These are phyloP conservation scores for Talaromyces sp. DNA, from an alignment of 2,329 filamentous ascomycete species.

Conservation along the genomic window DNA sequence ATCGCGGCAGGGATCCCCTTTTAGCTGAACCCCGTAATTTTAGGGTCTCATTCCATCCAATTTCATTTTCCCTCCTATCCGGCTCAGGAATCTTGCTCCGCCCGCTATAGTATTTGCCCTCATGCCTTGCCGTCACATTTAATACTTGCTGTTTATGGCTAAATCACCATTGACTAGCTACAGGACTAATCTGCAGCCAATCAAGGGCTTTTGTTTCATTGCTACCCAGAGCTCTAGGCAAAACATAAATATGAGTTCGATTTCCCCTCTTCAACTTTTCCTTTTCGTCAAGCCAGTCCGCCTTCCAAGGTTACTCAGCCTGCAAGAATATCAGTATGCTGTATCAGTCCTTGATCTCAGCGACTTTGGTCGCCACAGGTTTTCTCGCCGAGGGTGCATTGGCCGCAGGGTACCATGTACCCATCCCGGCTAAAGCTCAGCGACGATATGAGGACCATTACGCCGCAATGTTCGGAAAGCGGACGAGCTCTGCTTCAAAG, in stretches of 20 bases:
- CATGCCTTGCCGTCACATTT: neutral
- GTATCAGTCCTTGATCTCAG: slow-evolving; percentile 13
- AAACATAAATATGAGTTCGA: neutral
- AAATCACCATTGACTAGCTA: neutral
- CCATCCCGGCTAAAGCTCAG: slow-evolving; percentile 15
- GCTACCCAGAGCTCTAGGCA: neutral
- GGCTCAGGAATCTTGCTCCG: slow-evolving; percentile 1
- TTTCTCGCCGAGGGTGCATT: slow-evolving; percentile 11
- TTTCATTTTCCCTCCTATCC: neutral
- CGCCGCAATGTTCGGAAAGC: slow-evolving; percentile 11
- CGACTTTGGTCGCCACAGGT: slow-evolving; percentile 12
- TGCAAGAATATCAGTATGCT: slow-evolving; percentile 12
- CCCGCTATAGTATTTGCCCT: neutral
- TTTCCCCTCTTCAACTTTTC: neutral
- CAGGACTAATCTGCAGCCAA: slow-evolving; percentile 2
- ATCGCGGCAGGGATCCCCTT: slow-evolving; percentile 1
- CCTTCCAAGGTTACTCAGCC: neutral
- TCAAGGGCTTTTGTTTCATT: neutral
- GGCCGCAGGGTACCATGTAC: slow-evolving; percentile 10
- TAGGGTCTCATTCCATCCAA: neutral
- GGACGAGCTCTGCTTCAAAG: neutral
- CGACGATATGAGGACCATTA: slow-evolving; percentile 14
- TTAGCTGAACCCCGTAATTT: neutral
- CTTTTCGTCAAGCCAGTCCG: neutral
- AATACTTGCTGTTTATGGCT: neutral